phyloP scores from a whole-genome alignment of 306 rosid genomes.

The Prunus padus region DNA sequence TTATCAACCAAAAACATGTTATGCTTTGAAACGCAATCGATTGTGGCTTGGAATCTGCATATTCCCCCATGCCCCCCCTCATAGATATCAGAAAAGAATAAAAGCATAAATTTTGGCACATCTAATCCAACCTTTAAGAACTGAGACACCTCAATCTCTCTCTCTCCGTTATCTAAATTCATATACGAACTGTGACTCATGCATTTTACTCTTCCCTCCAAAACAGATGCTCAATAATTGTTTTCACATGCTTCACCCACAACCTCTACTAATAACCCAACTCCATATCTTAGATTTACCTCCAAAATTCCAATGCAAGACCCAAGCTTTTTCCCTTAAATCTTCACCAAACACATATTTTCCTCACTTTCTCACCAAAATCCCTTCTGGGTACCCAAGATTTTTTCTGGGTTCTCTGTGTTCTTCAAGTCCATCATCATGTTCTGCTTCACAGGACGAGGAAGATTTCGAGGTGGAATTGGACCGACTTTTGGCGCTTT shows the following conservation, averaged over 20 bases:
- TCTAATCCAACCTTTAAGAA: not conserved
- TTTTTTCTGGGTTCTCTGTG: conserved; percentile 22
- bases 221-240: conserved; percentile 47
- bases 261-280: conserved; percentile 25
- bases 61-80: not conserved
- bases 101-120: not conserved
- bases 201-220: conserved; percentile 53
- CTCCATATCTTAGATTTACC: conserved; percentile 17
- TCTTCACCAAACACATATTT: conserved; percentile 5
- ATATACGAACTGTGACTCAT: not conserved
- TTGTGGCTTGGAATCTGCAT: conserved; percentile 6
- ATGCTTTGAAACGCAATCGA: not conserved
- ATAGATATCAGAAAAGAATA: not conserved
- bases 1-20: not conserved
- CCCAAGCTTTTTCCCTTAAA: conserved; percentile 22
- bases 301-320: conserved; percentile 32
- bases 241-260: conserved; percentile 35
- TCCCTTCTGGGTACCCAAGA: conserved; percentile 33
- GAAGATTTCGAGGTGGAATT: conserved; percentile 69
- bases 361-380: conserved; percentile 29
- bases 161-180: not conserved
- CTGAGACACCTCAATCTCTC: not conserved
- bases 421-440: conserved; percentile 28
- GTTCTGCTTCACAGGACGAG: conserved; percentile 30
- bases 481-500: conserved; percentile 63